These are phyloP conservation scores for Boechera divaricarpa DNA, from an alignment of 345 rosid species.

Conservation along the genomic window DNA sequence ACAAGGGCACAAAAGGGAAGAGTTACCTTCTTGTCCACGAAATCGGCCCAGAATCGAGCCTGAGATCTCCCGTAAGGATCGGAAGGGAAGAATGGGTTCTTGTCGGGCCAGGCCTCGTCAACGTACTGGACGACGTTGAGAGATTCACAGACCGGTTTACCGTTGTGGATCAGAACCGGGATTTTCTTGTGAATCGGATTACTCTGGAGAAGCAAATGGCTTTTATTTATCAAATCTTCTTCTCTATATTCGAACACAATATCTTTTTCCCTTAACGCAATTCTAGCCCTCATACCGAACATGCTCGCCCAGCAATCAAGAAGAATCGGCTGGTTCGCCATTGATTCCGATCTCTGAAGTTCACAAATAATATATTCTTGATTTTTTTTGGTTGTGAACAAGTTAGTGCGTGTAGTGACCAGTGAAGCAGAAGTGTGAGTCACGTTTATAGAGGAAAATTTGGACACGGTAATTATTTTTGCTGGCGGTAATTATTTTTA, in stretches of 20 bases:
- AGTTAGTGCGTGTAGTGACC: too few relatives aligned
- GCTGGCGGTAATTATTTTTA: too few relatives aligned
- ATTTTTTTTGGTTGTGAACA: too few relatives aligned
- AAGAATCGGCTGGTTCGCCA: too few relatives aligned
- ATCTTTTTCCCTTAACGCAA: constrained; percentile 41
- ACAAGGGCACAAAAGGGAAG: constrained; percentile 2
- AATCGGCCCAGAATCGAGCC: constrained; percentile 41
- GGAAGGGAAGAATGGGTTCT: constrained; percentile 43
- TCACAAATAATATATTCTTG: too few relatives aligned
- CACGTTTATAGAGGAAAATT: too few relatives aligned
- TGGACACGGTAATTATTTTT: too few relatives aligned
- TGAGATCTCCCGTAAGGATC: constrained; percentile 41
- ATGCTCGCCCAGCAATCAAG: too few relatives aligned
- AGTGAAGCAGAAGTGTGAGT: too few relatives aligned
- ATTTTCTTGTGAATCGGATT: constrained; percentile 43
- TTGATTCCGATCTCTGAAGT: too few relatives aligned
- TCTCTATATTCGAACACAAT: constrained; percentile 38
- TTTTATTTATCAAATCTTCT: constrained; percentile 31
- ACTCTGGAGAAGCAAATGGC: constrained; percentile 41
- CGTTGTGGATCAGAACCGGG: constrained; percentile 39
- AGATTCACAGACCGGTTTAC: constrained; percentile 38
- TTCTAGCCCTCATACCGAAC: too few relatives aligned
- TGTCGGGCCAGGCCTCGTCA: constrained; percentile 42
- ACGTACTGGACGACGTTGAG: constrained; percentile 28
- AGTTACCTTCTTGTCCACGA: constrained; percentile 41